Evolutionary conservation across 805 yeast genomes (phyloP).

Genomic region (Metschnikowia lochheadii): DNA sequence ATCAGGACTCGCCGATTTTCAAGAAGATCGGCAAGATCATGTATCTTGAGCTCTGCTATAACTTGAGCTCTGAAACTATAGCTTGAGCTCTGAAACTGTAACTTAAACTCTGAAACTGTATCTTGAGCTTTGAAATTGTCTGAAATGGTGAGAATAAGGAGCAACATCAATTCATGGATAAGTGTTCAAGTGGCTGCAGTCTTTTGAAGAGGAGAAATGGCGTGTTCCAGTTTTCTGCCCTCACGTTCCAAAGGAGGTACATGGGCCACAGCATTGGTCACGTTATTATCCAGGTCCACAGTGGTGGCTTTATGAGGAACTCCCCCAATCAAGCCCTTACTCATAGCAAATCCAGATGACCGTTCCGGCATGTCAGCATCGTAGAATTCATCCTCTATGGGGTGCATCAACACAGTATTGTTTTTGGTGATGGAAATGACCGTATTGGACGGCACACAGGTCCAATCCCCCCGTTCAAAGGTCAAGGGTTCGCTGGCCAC

Average conservation of each 20-base stretch:
- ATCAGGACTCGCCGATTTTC: no score
- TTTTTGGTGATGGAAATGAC: slow-evolving; percentile 66
- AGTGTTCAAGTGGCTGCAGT: neutral
- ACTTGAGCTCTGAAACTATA: no score
- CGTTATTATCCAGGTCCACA: slow-evolving; percentile 11
- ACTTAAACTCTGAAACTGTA: no score
- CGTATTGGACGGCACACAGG: slow-evolving; percentile 92
- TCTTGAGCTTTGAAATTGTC: no score
- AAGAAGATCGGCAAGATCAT: no score
- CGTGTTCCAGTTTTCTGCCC: slow-evolving; percentile 23
- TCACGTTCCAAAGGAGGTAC: slow-evolving; percentile 37
- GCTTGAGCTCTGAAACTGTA: no score
- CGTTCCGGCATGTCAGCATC: slow-evolving; percentile 66
- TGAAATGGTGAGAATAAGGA: no score
- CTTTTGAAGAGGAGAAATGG: neutral
- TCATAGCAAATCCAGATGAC: slow-evolving; percentile 77
- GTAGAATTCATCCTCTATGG: slow-evolving; percentile 85
- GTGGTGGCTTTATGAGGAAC: slow-evolving; percentile 58
- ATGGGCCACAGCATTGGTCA: slow-evolving; percentile 23
- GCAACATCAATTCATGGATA: no score
- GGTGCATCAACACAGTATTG: slow-evolving; percentile 87
- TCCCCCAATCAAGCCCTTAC: slow-evolving; percentile 90
- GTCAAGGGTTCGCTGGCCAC: slow-evolving; percentile 96
- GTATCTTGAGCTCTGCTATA: no score
- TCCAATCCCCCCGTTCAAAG: slow-evolving; percentile 96